Percentiles rank a stretch among this genome's conserved stretches.
Evolutionary conservation across 768 basidiomycete species (phyloP).

Genomic region (Leccinum aurantiacum): DNA sequence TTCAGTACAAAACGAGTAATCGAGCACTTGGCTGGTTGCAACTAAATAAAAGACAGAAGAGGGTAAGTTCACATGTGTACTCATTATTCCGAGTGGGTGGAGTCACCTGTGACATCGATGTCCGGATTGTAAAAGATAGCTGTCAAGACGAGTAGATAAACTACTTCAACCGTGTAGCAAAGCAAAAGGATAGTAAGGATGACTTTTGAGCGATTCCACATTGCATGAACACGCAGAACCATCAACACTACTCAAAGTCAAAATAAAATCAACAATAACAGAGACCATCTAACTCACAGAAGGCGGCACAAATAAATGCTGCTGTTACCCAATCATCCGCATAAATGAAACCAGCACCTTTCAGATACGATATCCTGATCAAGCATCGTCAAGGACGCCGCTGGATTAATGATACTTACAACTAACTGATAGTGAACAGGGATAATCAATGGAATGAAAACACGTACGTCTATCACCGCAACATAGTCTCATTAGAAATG

Average conservation of each 20-base stretch:
- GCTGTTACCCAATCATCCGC: not conserved
- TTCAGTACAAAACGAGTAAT: too few species aligned
- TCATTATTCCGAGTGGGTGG: fast-evolving
- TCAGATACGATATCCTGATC: not conserved
- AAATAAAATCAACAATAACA: not conserved
- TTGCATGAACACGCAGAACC: not conserved
- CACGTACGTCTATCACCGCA: not conserved
- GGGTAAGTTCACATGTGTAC: too few species aligned
- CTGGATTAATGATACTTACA: not conserved
- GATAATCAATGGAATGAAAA: not conserved
- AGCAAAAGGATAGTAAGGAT: not conserved
- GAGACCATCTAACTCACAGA: too few species aligned
- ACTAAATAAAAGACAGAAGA: too few species aligned
- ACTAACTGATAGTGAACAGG: not conserved
- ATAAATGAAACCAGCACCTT: not conserved
- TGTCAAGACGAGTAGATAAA: too few species aligned
- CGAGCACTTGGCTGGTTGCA: too few species aligned
- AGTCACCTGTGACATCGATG: too few species aligned
- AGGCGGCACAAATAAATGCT: not conserved
- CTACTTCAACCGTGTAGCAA: not conserved
- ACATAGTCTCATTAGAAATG: not conserved
- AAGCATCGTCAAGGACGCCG: not conserved
- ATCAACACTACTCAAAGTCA: not conserved
- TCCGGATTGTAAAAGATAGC: too few species aligned
- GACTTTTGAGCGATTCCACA: not conserved